Evolutionary conservation across 768 basidiomycete species (phyloP).

Genomic region (Russula vinacea): DNA sequence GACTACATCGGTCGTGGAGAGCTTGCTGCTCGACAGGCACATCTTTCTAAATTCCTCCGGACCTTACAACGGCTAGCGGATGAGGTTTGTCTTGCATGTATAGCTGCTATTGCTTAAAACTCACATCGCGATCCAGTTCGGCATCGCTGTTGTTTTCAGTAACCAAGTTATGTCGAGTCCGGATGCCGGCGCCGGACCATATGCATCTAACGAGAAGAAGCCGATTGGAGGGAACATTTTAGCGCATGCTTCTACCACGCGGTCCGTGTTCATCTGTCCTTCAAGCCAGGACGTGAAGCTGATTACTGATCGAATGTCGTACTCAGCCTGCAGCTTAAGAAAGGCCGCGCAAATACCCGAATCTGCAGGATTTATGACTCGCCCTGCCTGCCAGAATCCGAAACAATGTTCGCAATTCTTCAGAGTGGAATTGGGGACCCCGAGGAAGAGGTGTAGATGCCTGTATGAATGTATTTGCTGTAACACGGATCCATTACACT

Average conservation of each 20-base stretch:
- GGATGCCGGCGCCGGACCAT: slow-evolving; percentile 87
- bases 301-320: slow-evolving; percentile 1
- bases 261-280: slow-evolving; percentile 45
- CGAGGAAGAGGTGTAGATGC: slow-evolving; percentile 67
- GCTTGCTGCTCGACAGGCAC: slow-evolving; percentile 89
- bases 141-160: slow-evolving; percentile 94
- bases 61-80: slow-evolving; percentile 92
- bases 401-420: slow-evolving; percentile 92
- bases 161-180: slow-evolving; percentile 99
- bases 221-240: slow-evolving; percentile 99
- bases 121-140: slow-evolving; percentile 60
- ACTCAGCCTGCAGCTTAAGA: slow-evolving; percentile 80
- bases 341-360: slow-evolving; percentile 86
- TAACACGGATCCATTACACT: slow-evolving; percentile 1
- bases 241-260: slow-evolving; percentile 97
- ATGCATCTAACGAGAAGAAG: slow-evolving; percentile 91
- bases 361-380: slow-evolving; percentile 98
- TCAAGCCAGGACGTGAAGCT: background rate
- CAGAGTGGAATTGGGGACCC: slow-evolving; percentile 91
- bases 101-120: background rate
- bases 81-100: slow-evolving; percentile 57
- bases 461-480: slow-evolving; percentile 11
- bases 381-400: slow-evolving; percentile 94
- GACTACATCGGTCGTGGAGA: slow-evolving; percentile 96
- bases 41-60: slow-evolving; percentile 92